A percentile compares a stretch with the other conserved stretches of the same genome.
phyloP scores from a whole-genome alignment of 2,329 filamentous ascomycete species.

The Chrysosporium keratinophilum region DNA sequence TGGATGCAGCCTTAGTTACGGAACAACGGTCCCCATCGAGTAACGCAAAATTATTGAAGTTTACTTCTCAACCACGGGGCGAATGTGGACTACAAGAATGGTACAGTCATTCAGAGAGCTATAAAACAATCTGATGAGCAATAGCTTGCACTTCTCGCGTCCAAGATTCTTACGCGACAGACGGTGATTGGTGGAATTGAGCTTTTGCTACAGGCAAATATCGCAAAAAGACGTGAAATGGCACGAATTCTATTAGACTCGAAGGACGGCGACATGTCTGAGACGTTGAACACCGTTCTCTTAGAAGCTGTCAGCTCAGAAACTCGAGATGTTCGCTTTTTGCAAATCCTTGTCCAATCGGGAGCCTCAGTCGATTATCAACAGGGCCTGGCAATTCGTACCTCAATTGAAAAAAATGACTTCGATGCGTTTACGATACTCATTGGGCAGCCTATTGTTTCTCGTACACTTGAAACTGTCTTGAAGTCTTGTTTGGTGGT shows the following conservation, averaged over 20 bases:
- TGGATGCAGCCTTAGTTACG: slow-evolving; percentile 13
- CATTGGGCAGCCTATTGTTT: slow-evolving; percentile 11
- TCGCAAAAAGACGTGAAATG: slow-evolving; percentile 13
- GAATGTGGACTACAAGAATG: slow-evolving; percentile 15
- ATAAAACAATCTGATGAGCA: slow-evolving; percentile 14
- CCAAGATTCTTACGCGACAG: slow-evolving; percentile 11
- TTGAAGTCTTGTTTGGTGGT: slow-evolving; percentile 12
- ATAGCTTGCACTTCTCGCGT: slow-evolving; percentile 15
- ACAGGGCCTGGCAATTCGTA: slow-evolving; percentile 13
- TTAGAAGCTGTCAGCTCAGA: slow-evolving; percentile 10
- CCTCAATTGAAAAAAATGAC: slow-evolving; percentile 12
- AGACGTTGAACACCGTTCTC: slow-evolving; percentile 10
- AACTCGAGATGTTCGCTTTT: slow-evolving; percentile 10
- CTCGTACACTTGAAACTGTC: slow-evolving; percentile 12
- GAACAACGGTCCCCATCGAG: slow-evolving; percentile 12
- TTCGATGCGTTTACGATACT: slow-evolving; percentile 15
- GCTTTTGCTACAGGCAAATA: slow-evolving; percentile 6
- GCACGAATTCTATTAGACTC: slow-evolving; percentile 14
- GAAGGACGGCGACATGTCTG: slow-evolving; percentile 4
- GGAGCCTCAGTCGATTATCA: slow-evolving; percentile 17
- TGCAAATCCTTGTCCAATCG: slow-evolving; percentile 16
- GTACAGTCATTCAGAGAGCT: slow-evolving; percentile 15
- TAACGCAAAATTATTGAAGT: slow-evolving; percentile 13
- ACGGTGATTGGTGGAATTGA: slow-evolving; percentile 13
- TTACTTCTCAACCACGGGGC: slow-evolving; percentile 17